Conservation (phyloP, 148 eudicot genomes). For the Silene latifolia region DNA sequence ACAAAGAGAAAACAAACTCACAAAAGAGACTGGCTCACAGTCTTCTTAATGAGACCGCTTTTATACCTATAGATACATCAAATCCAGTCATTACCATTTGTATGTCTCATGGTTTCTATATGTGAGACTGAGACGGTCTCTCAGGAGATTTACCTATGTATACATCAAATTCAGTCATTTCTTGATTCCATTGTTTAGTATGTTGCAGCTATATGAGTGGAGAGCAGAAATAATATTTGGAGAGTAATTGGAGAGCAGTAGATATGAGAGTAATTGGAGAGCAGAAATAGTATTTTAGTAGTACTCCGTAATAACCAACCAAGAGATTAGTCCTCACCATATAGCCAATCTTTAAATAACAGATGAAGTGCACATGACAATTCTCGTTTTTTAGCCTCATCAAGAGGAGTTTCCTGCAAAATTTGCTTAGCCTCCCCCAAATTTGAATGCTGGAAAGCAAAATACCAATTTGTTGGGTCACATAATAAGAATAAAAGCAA, state of each 20-base stretch:
- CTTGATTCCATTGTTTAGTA: background rate
- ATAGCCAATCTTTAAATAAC: constrained; percentile 88
- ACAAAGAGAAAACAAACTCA: background rate
- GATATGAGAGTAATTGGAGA: background rate
- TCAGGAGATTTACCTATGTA: no score
- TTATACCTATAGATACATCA: background rate
- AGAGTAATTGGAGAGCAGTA: no score
- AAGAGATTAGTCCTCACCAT: constrained; percentile 44
- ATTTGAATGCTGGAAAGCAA: constrained; percentile 49
- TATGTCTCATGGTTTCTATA: no score
- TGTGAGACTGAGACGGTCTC: no score
- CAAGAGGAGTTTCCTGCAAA: constrained; percentile 77
- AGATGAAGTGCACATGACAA: constrained; percentile 78
- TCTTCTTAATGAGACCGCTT: background rate
- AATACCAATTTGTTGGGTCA: constrained; percentile 11
- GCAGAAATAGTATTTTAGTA: background rate
- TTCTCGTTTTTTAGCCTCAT: constrained; percentile 78
- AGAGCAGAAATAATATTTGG: background rate
- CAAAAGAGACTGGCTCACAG: background rate
- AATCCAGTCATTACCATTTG: background rate
- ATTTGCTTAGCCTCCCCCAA: constrained; percentile 77
- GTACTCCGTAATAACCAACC: background rate
- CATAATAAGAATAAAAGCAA: background rate
- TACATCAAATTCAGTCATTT: background rate
- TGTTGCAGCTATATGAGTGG: background rate